Evolutionary conservation across 352 stramenopile genomes (phyloP), one percentile per base, ranked within the genome.

Genomic region (Globisporangium apiculatum): DNA sequence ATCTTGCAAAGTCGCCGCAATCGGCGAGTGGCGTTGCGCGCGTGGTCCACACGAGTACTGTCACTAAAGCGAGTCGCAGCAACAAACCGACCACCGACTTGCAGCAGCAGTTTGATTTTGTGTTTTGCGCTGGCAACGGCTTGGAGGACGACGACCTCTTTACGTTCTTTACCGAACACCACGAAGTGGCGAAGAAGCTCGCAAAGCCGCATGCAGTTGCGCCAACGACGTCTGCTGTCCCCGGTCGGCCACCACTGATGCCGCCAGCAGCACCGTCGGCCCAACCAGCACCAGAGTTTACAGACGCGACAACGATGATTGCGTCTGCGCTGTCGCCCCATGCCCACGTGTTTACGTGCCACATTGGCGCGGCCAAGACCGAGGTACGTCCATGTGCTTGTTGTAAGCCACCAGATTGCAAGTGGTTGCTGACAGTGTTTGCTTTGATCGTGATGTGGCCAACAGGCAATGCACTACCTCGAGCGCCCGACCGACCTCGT

Each of bases 141-240:
- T 64, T 89, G 4, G 85, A 87, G 37, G 86, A 96, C 56, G 84
- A 94, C 61, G 86, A 96, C 53, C 62, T 96, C 56, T 96, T 94
- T 58, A 77, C 78, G 63, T 91, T 87, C 53, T 89, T 96, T 60
- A 76, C 82, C 43, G 78, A 89, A 57, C 75, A 87, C 45, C 69
- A 73, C 53, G 75, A 83, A 53, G 49, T 67, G 15, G 57, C 67
- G 4, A 70, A 68, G 62, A 69, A 71, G 43, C 56, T 65, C 7
- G 45, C 65, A 36, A 45, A 52, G 5, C 24, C 24, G 24, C 24
- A 31, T 31, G 35, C 45, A 6, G 8, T 50, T 47, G 36, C 60
- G 7, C 31, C 43, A 17, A 12, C 51, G n/a, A 51, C 43, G 8
- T 7, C 58, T 51, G 40, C 59, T 35, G 48, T 51, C 15, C 24